A percentile compares a stretch with the other conserved stretches of the same genome.
Evolutionary conservation across 345 rosid genomes (phyloP).

Genomic region (Draba incana): DNA sequence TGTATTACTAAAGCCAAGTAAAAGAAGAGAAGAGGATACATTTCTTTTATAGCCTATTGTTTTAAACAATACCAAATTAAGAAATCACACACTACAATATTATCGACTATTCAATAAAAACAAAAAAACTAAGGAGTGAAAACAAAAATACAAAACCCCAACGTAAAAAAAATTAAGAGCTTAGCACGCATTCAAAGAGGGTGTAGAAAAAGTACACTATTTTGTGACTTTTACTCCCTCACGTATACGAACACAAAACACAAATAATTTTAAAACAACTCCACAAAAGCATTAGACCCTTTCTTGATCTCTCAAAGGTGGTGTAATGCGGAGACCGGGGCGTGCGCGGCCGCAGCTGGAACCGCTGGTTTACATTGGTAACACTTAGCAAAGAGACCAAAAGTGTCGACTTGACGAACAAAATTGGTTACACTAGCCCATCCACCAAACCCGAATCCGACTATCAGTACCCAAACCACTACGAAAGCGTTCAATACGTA

Average conservation of each 20-base stretch:
- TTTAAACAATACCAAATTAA: slow-evolving; percentile 37
- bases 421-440: slow-evolving; percentile 99
- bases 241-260: slow-evolving; percentile 59
- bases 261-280: slow-evolving; percentile 26
- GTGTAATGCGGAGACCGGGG: slow-evolving; percentile 43
- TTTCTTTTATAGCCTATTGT: slow-evolving; percentile 31
- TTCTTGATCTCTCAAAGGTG: slow-evolving; percentile 46
- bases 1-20: slow-evolving; percentile 16
- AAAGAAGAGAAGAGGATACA: slow-evolving; percentile 24
- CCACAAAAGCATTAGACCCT: slow-evolving; percentile 33
- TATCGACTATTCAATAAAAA: slow-evolving; percentile 44
- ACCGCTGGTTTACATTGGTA: slow-evolving; percentile 89
- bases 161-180: slow-evolving; percentile 45
- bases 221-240: slow-evolving; percentile 49
- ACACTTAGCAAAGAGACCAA: slow-evolving; percentile 96
- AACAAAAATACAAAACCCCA: slow-evolving; percentile 30
- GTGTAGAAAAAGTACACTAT: slow-evolving; percentile 34
- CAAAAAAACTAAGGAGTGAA: slow-evolving; percentile 23
- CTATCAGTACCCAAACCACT: slow-evolving; percentile 78
- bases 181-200: slow-evolving; percentile 60
- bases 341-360: slow-evolving; percentile 45
- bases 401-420: slow-evolving; percentile 78
- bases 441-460: slow-evolving; percentile 98
- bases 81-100: slow-evolving; percentile 43
- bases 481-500: slow-evolving; percentile 71